Conservation (phyloP, 1,284 basidiomycete species). For the Fomitopsis pinicola region DNA sequence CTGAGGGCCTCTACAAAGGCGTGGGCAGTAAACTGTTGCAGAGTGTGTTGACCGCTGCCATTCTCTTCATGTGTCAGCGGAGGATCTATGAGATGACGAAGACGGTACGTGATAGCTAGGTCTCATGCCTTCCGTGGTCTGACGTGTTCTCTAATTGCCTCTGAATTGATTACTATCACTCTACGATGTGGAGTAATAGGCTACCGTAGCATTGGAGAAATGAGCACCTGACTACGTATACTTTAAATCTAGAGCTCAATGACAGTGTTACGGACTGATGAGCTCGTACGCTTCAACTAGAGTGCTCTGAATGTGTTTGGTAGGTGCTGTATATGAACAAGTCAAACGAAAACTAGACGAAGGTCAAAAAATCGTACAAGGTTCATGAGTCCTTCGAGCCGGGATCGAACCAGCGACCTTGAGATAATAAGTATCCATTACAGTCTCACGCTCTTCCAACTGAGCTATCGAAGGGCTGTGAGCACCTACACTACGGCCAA, state of each 20-base stretch:
- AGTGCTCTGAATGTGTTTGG: too few relatives aligned
- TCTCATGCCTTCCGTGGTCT: too few relatives aligned
- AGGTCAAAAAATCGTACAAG: background rate
- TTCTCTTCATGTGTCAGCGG: conserved; percentile 83
- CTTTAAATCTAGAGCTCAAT: too few relatives aligned
- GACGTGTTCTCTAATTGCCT: background rate
- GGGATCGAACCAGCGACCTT: conserved; percentile 16
- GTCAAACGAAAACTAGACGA: too few relatives aligned
- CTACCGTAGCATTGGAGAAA: too few relatives aligned
- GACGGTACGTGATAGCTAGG: conserved; percentile 33
- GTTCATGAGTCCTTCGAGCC: conserved; percentile 6
- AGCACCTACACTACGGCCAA: too few relatives aligned
- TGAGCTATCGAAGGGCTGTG: conserved; percentile 16
- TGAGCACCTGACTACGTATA: too few relatives aligned
- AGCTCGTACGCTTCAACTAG: too few relatives aligned
- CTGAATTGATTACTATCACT: background rate
- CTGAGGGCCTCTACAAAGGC: conserved; percentile 82
- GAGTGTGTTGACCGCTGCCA: conserved; percentile 87
- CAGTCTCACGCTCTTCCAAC: conserved; percentile 21
- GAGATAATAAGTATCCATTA: conserved; percentile 14
- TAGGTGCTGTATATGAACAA: too few relatives aligned
- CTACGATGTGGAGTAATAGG: background rate
- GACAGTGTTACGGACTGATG: too few relatives aligned
- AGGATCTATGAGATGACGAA: conserved; percentile 70
- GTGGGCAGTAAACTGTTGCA: conserved; percentile 83